Evolutionary conservation across 257 asterid species (phyloP).

Genomic region (Penstemon eatonii): DNA sequence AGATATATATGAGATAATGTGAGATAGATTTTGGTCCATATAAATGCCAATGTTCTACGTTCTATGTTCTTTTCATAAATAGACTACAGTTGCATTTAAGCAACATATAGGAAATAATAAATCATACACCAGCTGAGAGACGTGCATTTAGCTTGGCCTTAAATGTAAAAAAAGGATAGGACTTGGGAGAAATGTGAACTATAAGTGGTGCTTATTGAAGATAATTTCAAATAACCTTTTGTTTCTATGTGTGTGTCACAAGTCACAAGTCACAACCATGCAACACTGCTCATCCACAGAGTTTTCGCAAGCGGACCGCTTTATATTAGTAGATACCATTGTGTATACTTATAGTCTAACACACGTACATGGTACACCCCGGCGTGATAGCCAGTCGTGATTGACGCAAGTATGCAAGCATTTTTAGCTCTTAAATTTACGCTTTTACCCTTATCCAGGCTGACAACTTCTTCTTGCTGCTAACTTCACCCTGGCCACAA

Average conservation of each 20-base stretch:
- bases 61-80: not conserved
- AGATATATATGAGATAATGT: slow-evolving; percentile 33
- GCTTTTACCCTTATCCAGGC: no score
- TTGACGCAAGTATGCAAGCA: no score
- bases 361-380: no score
- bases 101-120: slow-evolving; percentile 10
- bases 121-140: not conserved
- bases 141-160: slow-evolving; percentile 1
- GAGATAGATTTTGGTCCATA: slow-evolving; percentile 51
- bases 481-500: no score
- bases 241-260: not conserved
- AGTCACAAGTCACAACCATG: not conserved
- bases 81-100: not conserved
- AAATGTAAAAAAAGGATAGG: not conserved
- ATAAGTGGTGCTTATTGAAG: not conserved
- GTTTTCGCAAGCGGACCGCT: no score
- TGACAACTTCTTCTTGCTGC: no score
- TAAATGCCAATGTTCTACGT: slow-evolving; percentile 27
- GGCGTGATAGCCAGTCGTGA: no score
- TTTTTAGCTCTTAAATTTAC: no score
- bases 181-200: not conserved
- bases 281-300: not conserved
- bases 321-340: no score
- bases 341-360: no score
- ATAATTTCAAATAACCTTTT: not conserved